Evolutionary conservation across 225 moss, liverwort and hornwort species (phyloP), one percentile per base, ranked within the genome.

Genomic region (Polytrichum formosum): DNA sequence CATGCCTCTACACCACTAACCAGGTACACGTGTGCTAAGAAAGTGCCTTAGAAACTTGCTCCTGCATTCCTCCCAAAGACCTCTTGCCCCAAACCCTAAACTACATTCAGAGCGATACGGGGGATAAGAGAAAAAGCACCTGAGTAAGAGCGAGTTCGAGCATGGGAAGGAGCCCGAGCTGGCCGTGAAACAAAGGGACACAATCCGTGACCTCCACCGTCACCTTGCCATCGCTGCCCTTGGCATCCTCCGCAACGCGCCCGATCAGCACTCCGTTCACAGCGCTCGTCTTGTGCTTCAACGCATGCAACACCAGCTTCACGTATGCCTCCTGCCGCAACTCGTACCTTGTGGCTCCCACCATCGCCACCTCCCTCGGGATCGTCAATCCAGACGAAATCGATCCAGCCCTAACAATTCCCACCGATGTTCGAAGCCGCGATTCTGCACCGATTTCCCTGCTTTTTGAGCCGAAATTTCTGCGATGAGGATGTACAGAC

Each of bases 201-300:
- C 84, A 83, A 68, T 98, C 90, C 18, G 88, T 72, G 55, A 98
- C 77, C 69, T 92, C 88, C 16, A 98, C 85, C 9, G 66, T 61
- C 1, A 66, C 72, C 71, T 54, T 81, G 25, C 73, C 82, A 7
- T 84, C 86, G 63, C 74, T 68, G 53, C 35, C 67, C 17, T 75
- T 83, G 72, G 67, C 63, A 6, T 27, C 70, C 18, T 23, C 69
- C 4, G 61, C 65, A n/a, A 91, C 73, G 54, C 83, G 88, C 18
- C 94, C 98, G 56, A 98, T 74, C 37, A 98, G 68, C 10, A 94
- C 85, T 55, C 98, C 98, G 73, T 94, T 94, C 13, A 98, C 98
- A 27, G 91, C 84, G 25, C 73, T 70, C 17, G 66, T 74, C 27
- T 77, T 79, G 81, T 98, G 91, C 91, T 94, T 98, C 62, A 94